These are phyloP conservation scores for Stentor roeselii DNA, from an alignment of 73 alveolate genomes.

Conservation along the genomic window DNA sequence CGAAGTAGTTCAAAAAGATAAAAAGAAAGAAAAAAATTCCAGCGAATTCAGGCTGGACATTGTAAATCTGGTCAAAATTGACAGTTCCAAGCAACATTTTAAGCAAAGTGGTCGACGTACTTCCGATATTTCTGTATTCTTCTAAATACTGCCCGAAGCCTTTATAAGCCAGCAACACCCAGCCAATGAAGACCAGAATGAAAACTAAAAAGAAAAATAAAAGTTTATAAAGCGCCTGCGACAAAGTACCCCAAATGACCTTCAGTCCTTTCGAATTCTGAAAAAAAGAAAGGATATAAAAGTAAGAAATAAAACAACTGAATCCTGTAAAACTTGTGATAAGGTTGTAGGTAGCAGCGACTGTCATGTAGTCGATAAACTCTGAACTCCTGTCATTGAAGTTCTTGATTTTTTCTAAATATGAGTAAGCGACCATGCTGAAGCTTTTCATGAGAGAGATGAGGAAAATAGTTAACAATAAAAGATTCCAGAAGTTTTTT, in stretches of 20 bases:
- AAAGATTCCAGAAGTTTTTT: neutral
- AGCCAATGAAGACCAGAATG: neutral
- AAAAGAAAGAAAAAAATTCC: conserved; percentile 6
- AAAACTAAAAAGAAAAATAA: conserved; percentile 1
- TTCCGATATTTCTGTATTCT: neutral
- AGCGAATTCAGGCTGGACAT: neutral
- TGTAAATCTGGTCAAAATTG: neutral
- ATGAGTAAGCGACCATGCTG: neutral
- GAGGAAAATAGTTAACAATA: neutral
- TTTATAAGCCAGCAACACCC: conserved; percentile 10
- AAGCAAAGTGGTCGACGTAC: neutral
- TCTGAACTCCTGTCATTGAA: neutral
- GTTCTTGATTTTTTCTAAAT: neutral
- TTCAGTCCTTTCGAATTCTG: conserved; percentile 7
- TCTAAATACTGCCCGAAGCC: conserved; percentile 16
- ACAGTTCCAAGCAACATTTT: conserved; percentile 9
- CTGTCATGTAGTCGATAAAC: neutral
- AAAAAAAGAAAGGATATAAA: neutral
- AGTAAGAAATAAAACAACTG: neutral
- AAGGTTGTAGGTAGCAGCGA: neutral
- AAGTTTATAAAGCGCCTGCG: neutral
- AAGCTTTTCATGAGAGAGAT: neutral
- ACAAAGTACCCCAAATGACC: conserved; percentile 14
- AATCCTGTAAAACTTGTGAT: neutral
- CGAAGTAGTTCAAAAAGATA: neutral